These are phyloP conservation scores for Yamadazyma songkhlaensis DNA, from an alignment of 1,139 yeast species.

Conservation along the genomic window DNA sequence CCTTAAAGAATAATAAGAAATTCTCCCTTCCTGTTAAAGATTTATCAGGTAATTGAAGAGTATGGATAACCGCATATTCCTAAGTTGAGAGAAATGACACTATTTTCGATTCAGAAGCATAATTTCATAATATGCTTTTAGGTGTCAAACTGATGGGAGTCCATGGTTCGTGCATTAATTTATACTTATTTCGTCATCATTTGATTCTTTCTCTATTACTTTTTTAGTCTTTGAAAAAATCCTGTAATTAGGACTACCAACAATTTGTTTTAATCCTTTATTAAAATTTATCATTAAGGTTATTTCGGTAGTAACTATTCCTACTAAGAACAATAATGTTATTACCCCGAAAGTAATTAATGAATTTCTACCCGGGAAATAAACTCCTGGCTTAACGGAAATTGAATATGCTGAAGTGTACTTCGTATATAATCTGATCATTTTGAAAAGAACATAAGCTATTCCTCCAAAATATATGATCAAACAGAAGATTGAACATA, in stretches of 20 bases:
- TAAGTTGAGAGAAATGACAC: no score
- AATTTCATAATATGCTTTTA: neutral
- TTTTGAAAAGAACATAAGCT: conserved; percentile 51
- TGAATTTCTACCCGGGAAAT: conserved; percentile 49
- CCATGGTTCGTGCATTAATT: neutral
- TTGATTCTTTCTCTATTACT: neutral
- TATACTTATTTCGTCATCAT: conserved; percentile 3
- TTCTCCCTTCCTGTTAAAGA: no score
- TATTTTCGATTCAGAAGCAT: neutral
- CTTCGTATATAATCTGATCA: conserved; percentile 47
- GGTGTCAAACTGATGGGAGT: neutral
- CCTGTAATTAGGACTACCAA: conserved; percentile 1
- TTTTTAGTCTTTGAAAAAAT: neutral
- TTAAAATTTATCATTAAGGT: conserved; percentile 36
- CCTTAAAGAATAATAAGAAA: neutral
- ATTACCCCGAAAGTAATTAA: conserved; percentile 48
- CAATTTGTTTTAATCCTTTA: conserved; percentile 29
- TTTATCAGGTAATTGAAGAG: no score
- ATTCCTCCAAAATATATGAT: conserved; percentile 38
- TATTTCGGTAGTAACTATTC: conserved; percentile 36
- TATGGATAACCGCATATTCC: no score
- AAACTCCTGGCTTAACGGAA: conserved; percentile 27
- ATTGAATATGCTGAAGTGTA: conserved; percentile 28
- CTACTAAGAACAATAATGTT: conserved; percentile 37
- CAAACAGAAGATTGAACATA: conserved; percentile 28